Evolutionary conservation across 75 land plant genomes (phyloP).

Genomic region (Cunninghamia lanceolata): DNA sequence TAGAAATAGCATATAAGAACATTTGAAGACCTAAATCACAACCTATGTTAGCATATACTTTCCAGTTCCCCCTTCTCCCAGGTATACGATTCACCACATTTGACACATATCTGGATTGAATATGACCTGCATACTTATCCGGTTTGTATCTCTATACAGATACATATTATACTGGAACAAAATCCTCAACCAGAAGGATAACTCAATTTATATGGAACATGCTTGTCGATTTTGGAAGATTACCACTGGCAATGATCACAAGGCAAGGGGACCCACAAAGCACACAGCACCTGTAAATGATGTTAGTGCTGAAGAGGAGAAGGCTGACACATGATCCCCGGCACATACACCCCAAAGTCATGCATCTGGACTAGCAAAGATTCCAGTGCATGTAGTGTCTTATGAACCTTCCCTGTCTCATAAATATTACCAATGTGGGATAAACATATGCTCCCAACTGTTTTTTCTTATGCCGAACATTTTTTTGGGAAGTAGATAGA

Average conservation of each 20-base stretch:
- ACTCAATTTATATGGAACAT: neutral
- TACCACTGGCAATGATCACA: neutral
- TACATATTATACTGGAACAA: neutral
- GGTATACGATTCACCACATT: neutral
- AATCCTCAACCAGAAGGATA: neutral
- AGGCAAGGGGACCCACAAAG: neutral
- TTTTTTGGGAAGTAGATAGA: too few relatives aligned
- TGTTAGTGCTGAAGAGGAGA: too few relatives aligned
- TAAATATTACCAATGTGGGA: too few relatives aligned
- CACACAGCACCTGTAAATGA: neutral
- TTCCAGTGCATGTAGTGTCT: too few relatives aligned
- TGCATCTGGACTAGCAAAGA: too few relatives aligned
- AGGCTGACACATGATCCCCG: too few relatives aligned
- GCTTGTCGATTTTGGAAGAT: neutral
- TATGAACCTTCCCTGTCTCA: too few relatives aligned
- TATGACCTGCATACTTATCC: neutral
- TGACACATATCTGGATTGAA: neutral
- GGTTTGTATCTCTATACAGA: neutral
- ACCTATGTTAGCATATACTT: neutral
- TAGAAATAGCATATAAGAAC: neutral
- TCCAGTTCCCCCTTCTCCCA: neutral
- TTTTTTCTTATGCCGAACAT: too few relatives aligned
- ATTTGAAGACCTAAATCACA: neutral
- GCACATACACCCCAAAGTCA: too few relatives aligned
- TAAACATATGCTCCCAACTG: too few relatives aligned